Evolutionary conservation across 805 yeast genomes (phyloP), one percentile per base, ranked within the genome.

Genomic region (Saccharomycopsis sp.): DNA sequence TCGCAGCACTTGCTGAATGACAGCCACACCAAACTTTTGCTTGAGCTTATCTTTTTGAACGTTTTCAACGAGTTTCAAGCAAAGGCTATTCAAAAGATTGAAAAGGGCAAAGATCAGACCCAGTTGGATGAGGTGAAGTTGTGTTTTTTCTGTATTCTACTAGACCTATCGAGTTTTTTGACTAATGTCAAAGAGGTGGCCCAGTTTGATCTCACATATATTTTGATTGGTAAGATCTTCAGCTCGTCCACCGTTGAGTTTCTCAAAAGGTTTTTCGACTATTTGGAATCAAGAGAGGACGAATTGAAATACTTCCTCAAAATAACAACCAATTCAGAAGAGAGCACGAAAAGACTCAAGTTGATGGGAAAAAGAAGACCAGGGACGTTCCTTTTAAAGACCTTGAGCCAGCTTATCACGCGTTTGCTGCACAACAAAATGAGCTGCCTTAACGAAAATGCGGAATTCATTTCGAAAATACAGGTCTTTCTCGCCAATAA

Each of bases 171-270:
- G 24, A 47, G 46, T 20, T 60, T 34, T 29, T 41, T 55, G 9
- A 34, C 56, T 50, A 57, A 55, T 47, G 55, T 21, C 15, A 60
- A 58, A 15, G 44, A 60, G 14, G 57, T 48, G 18, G 50, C 61
- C 5, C 59, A 55, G 41, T 47, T 18, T 23, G 63, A 60, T 53
- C 51, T 60, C 41, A n/a, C 54, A 2, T 60, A 54, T 23, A 60
- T 60, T n/a, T 50, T 57, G 20, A 9, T 60, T 14, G n/a, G 46
- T 4, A 53, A 55, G 29, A 34, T 57, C 24, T 20, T 57, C 20
- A 29, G 34, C 2, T 51, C 40, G 18, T 54, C 55, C 40, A 23
- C 52, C 4, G 12, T 51, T 9, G 51, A 47, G 18, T 50, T 55
- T 18, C n/a, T 56, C 15, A 8, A 37, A 14, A 29, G 34, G 16